Conservation (phyloP, 2,329 filamentous ascomycete species). For the Fulvia fulva region DNA sequence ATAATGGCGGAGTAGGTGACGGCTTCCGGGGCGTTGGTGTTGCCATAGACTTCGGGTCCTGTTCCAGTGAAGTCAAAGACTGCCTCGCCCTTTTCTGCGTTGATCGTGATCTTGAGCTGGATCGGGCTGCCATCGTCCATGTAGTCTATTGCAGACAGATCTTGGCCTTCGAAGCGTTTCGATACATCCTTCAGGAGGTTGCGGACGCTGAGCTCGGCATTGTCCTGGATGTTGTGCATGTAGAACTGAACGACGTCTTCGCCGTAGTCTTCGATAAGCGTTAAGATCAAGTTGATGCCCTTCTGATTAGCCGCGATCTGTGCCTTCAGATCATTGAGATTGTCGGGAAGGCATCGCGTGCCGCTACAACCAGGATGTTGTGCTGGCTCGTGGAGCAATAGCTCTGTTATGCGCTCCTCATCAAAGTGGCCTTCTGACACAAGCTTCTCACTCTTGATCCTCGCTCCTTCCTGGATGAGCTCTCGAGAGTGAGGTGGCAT, state of each 20-base stretch:
- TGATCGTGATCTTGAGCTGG: constrained; percentile 68
- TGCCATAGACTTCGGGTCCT: constrained; percentile 62
- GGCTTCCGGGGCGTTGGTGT: constrained; percentile 76
- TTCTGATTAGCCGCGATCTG: constrained; percentile 85
- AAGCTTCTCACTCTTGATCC: constrained; percentile 59
- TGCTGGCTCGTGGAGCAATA: constrained; percentile 67
- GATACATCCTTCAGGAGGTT: constrained; percentile 69
- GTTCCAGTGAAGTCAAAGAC: constrained; percentile 76
- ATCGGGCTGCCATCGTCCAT: constrained; percentile 87
- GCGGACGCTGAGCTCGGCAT: constrained; percentile 72
- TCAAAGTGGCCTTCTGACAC: constrained; percentile 75
- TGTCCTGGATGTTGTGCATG: constrained; percentile 77
- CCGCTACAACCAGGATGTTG: constrained; percentile 72
- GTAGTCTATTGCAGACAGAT: constrained; percentile 72
- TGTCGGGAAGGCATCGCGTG: constrained; percentile 74
- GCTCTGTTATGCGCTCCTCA: constrained; percentile 67
- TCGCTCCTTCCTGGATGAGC: constrained; percentile 54
- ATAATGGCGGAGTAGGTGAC: constrained; percentile 82
- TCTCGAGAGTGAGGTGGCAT: constrained; percentile 74
- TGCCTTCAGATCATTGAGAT: constrained; percentile 80
- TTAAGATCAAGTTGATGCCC: constrained; percentile 72
- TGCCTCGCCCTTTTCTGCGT: constrained; percentile 68
- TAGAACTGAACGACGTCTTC: constrained; percentile 76
- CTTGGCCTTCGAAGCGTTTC: constrained; percentile 62
- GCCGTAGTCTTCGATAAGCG: constrained; percentile 72